Evolutionary conservation across 495 filamentous ascomycete genomes (phyloP), one percentile per base, ranked within the genome.

Genomic region (Penicillium chermesinum): DNA sequence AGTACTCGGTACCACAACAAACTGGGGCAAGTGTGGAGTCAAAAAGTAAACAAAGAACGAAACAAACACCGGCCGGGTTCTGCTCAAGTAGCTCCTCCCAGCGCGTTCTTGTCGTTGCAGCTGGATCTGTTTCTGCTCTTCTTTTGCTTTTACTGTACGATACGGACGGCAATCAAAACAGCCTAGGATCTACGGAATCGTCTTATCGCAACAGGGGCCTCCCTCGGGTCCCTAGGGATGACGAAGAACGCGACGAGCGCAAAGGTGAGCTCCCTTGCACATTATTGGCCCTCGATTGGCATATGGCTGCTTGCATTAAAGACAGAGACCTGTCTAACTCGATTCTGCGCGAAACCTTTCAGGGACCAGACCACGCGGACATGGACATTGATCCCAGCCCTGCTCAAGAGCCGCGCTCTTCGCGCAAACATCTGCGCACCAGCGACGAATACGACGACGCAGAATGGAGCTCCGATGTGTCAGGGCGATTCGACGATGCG

Each of bases 401-500:
- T 42, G 43, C 45, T 13, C 48, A n/a, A n/a, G n/a, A 54, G 33
- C 58, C 55, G 40, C 62, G 60, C 42, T 46, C 56, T 25, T 64
- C 58, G 22, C 65, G 65, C 41, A 69, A 70, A 46, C 67, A 71
- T 39, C 39, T 54, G 40, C 62, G 61, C 53, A 58, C 47, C 32
- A 52, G 51, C 25, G 42, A 51, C 44, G 55, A 61, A 12, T 54
- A 51, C 15, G 34, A 41, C n/a, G 46, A 58, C 6, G 50, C 48
- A 3, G 58, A 60, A 7, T 63, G 46, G 46, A 50, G 60, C 16
- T 72, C 68, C 6, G 66, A 69, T 17, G 46, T 51, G 7, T 71
- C 69, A 0, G 69, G 71, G 2, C 64, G 60, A 10, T 72, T 71
- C 25, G 71, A 73, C 25, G 71, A 74, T 41, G 71, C 69, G 6